Evolutionary conservation across 2,329 filamentous ascomycete species (phyloP).

Genomic region (Aulographum hederae): DNA sequence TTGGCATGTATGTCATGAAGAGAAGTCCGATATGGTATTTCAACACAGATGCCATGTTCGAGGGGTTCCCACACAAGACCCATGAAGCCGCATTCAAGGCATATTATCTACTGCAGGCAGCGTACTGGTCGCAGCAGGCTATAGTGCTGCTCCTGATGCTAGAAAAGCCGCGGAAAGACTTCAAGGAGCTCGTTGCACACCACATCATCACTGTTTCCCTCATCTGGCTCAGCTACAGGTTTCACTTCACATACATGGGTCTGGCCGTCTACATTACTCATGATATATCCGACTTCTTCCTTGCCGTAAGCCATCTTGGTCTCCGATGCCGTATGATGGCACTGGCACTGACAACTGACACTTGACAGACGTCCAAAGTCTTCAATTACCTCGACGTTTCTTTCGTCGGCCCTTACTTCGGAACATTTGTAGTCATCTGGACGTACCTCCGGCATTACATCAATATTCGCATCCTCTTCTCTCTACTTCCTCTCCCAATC

Average conservation of each 20-base stretch:
- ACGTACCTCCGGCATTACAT: slow-evolving; percentile 78
- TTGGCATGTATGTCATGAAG: slow-evolving; percentile 80
- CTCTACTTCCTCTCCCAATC: slow-evolving; percentile 32
- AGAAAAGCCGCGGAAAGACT: slow-evolving; percentile 90
- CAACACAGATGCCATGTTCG: slow-evolving; percentile 81
- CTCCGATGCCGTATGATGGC: neutral
- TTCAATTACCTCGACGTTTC: slow-evolving; percentile 76
- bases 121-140: slow-evolving; percentile 90
- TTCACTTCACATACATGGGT: slow-evolving; percentile 93
- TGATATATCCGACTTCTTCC: slow-evolving; percentile 89
- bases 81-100: slow-evolving; percentile 77
- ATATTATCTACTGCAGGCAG: slow-evolving; percentile 87
- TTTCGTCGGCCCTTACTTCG: slow-evolving; percentile 71
- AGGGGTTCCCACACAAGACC: slow-evolving; percentile 65
- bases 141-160: slow-evolving; percentile 73
- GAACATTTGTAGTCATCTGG: slow-evolving; percentile 66
- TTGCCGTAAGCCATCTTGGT: slow-evolving; percentile 46
- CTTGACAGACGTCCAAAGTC: slow-evolving; percentile 59
- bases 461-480: slow-evolving; percentile 60
- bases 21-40: slow-evolving; percentile 91
- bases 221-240: slow-evolving; percentile 76
- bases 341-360: slow-evolving; percentile 4
- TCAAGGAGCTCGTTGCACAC: slow-evolving; percentile 79
- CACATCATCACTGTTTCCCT: slow-evolving; percentile 77
- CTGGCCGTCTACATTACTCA: slow-evolving; percentile 87